Conservation (phyloP, 1,139 yeast species). For the Hansenula sp. region DNA sequence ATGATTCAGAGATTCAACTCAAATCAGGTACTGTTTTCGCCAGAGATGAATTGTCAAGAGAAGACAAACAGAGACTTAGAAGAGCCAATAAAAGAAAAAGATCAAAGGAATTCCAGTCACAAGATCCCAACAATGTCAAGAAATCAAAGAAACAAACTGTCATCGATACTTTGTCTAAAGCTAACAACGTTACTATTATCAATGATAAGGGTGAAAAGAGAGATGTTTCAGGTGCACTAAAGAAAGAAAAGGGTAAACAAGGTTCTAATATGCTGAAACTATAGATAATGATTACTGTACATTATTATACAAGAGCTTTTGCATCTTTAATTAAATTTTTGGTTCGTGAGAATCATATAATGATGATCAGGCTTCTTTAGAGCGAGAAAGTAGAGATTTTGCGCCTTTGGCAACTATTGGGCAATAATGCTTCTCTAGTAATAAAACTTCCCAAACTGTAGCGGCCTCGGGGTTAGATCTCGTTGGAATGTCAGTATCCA, state of each 20-base stretch:
- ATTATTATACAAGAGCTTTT: too few species aligned
- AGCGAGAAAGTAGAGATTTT: constrained; percentile 33
- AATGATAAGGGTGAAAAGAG: constrained; percentile 75
- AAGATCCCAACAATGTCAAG: constrained; percentile 34
- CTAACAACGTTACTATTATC: constrained; percentile 76
- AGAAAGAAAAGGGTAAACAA: constrained; percentile 33
- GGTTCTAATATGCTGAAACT: constrained; percentile 27
- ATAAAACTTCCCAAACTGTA: constrained; percentile 80
- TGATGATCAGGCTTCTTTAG: constrained; percentile 22
- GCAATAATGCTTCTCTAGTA: constrained; percentile 77
- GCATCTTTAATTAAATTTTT: not conserved
- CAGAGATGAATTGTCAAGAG: constrained; percentile 78
- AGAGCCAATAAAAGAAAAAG: constrained; percentile 83
- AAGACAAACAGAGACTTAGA: constrained; percentile 84
- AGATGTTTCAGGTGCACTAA: constrained; percentile 67
- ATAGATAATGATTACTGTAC: constrained; percentile 8
- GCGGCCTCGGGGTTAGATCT: constrained; percentile 86
- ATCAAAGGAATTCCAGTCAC: constrained; percentile 44
- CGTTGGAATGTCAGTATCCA: constrained; percentile 65
- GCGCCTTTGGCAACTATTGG: constrained; percentile 68
- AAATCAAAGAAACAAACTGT: constrained; percentile 59
- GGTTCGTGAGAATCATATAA: not conserved
- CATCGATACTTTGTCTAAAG: constrained; percentile 68
- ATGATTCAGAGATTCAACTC: constrained; percentile 62
- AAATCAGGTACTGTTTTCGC: constrained; percentile 82